Conservation (phyloP, 1,284 basidiomycete species). For the Leccinum pseudoinsigne region DNA sequence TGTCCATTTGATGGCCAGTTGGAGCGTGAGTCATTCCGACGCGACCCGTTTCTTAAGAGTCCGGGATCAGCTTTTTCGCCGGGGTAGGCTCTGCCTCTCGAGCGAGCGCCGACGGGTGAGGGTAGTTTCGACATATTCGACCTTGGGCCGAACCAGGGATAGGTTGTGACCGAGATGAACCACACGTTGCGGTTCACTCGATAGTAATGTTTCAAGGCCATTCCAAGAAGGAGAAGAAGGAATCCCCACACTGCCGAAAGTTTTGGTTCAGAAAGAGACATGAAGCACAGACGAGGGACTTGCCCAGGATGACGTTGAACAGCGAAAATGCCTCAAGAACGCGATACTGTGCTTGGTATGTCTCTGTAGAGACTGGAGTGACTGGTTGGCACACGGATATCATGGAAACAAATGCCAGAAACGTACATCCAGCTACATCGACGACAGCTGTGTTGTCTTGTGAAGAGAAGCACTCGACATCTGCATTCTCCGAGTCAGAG, state of each 20-base stretch:
- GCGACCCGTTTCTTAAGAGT: conserved; percentile 25
- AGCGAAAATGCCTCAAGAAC: conserved; percentile 76
- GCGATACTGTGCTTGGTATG: conserved; percentile 79
- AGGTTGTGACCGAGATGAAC: conserved; percentile 68
- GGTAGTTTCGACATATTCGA: conserved; percentile 39
- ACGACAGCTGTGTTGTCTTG: conserved; percentile 51
- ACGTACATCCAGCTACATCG: conserved; percentile 61
- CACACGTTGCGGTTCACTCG: conserved; percentile 72
- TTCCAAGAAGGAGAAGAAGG: conserved; percentile 56
- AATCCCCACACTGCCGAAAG: conserved; percentile 57
- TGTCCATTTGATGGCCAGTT: conserved; percentile 33
- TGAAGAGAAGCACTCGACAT: conserved; percentile 77
- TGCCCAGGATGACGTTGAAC: conserved; percentile 71
- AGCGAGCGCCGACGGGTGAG: conserved; percentile 29
- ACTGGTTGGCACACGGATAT: not conserved
- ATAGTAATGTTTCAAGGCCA: conserved; percentile 64
- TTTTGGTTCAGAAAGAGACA: conserved; percentile 12
- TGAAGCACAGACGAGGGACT: conserved; percentile 29
- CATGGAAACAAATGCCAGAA: conserved; percentile 2
- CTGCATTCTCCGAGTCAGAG: conserved; percentile 71
- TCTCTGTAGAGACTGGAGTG: conserved; percentile 58
- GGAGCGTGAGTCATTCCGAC: conserved; percentile 24
- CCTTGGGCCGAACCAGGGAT: conserved; percentile 64
- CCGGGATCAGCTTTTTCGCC: conserved; percentile 28
- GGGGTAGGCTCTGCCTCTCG: conserved; percentile 31